phyloP scores from a whole-genome alignment of 2,329 filamentous ascomycete species.

The Trichoderma simmonsii region DNA sequence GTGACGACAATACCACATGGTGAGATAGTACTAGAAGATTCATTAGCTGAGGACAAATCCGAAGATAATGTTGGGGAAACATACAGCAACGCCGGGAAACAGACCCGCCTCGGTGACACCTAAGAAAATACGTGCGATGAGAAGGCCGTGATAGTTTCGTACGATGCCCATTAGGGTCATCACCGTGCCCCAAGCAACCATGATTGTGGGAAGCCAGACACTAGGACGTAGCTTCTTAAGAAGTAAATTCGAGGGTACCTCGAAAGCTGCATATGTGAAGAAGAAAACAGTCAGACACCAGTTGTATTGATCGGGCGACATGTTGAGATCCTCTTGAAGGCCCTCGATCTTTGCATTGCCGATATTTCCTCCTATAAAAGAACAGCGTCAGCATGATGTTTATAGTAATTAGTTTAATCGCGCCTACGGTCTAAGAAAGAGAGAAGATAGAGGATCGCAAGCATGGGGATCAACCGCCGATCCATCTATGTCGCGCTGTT shows the following conservation, averaged over 20 bases:
- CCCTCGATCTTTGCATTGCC: slow-evolving; percentile 65
- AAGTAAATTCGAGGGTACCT: slow-evolving; percentile 71
- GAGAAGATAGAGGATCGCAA: slow-evolving; percentile 66
- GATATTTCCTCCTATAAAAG: slow-evolving; percentile 51
- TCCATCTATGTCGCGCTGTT: slow-evolving; percentile 42
- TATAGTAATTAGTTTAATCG: background rate
- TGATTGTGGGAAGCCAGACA: slow-evolving; percentile 72
- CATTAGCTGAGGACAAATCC: background rate
- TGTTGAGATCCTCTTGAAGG: slow-evolving; percentile 49
- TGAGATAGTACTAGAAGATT: slow-evolving; percentile 45
- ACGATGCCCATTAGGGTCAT: slow-evolving; percentile 56
- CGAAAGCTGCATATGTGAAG: slow-evolving; percentile 71
- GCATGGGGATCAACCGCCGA: slow-evolving; percentile 53
- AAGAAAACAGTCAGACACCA: slow-evolving; percentile 70
- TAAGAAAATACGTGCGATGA: slow-evolving; percentile 54
- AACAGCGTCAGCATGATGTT: background rate
- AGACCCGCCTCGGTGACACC: slow-evolving; percentile 65
- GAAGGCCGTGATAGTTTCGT: slow-evolving; percentile 44
- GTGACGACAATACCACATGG: slow-evolving; percentile 58
- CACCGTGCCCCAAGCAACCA: slow-evolving; percentile 56
- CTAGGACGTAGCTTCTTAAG: slow-evolving; percentile 71
- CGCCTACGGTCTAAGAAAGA: slow-evolving; percentile 61
- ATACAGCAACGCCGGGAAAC: slow-evolving; percentile 58
- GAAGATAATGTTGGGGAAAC: background rate
- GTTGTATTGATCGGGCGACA: slow-evolving; percentile 69